Percentiles rank a stretch among this genome's conserved stretches.
phyloP scores from a whole-genome alignment of 2,329 filamentous ascomycete species.

The Aspergillus sp. region DNA sequence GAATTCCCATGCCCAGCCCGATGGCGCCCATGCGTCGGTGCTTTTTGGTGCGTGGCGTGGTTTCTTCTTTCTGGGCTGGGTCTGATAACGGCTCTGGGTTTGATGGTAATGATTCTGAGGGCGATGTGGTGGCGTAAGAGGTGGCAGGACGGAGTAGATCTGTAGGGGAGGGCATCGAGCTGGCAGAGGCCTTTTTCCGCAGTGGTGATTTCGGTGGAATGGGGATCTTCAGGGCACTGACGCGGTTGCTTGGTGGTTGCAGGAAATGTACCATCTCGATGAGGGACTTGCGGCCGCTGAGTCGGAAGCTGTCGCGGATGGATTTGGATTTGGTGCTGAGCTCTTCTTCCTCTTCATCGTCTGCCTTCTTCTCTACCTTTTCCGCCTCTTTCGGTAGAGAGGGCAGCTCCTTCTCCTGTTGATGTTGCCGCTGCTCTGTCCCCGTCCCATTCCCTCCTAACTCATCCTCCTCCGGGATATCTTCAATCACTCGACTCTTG shows the following conservation, averaged over 20 bases:
- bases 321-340: background rate
- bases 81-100: no score
- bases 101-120: background rate
- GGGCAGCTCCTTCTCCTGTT: background rate
- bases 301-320: constrained; percentile 9
- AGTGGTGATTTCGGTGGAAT: background rate
- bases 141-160: no score
- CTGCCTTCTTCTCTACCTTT: background rate
- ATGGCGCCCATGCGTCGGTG: background rate
- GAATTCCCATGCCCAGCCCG: background rate
- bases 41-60: background rate
- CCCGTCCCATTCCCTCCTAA: background rate
- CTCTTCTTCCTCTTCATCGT: background rate
- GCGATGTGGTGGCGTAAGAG: background rate
- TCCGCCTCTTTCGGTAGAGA: background rate
- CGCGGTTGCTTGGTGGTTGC: constrained; percentile 6
- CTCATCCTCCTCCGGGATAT: constrained; percentile 21
- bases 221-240: constrained; percentile 2
- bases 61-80: no score
- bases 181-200: background rate
- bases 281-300: constrained; percentile 20
- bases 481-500: constrained; percentile 18
- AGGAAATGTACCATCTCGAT: constrained; percentile 20
- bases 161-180: background rate
- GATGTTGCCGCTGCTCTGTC: background rate